A percentile compares a stretch with the other conserved stretches of the same genome.
Evolutionary conservation across 2,329 filamentous ascomycete species (phyloP).

Genomic region (Exophiala lecanii-corni): DNA sequence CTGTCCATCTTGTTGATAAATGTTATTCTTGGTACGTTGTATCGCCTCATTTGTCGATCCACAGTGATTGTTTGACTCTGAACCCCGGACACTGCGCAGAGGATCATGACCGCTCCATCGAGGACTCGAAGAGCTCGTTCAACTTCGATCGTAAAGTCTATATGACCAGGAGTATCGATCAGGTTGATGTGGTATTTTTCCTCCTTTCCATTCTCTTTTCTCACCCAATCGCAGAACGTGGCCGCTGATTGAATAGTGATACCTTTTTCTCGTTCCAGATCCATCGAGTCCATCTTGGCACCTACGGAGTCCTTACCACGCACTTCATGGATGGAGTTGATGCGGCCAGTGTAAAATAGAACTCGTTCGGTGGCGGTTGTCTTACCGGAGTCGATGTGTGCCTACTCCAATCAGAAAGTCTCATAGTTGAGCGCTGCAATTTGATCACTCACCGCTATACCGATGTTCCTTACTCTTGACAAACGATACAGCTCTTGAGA

Average conservation of each 20-base stretch:
- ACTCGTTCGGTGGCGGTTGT: slow-evolving; percentile 95
- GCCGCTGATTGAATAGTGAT: slow-evolving; percentile 99
- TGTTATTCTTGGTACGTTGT: slow-evolving; percentile 90
- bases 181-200: slow-evolving; percentile 96
- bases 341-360: slow-evolving; percentile 95
- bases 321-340: slow-evolving; percentile 96
- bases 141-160: slow-evolving; percentile 98
- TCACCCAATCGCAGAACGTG: slow-evolving; percentile 95
- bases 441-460: slow-evolving; percentile 86
- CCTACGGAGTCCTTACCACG: slow-evolving; percentile 90
- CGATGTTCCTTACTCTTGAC: slow-evolving; percentile 86
- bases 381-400: slow-evolving; percentile 98
- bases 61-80: slow-evolving; percentile 98
- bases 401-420: slow-evolving; percentile 54
- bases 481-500: slow-evolving; percentile 74
- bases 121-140: slow-evolving; percentile 91
- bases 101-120: slow-evolving; percentile 96
- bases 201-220: slow-evolving; percentile 75
- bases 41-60: slow-evolving; percentile 96
- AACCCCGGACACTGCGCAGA: slow-evolving; percentile 94
- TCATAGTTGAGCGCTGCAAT: slow-evolving; percentile 1
- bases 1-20: slow-evolving; percentile 99
- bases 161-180: slow-evolving; percentile 97
- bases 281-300: slow-evolving; percentile 99
- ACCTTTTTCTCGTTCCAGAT: slow-evolving; percentile 94